These are phyloP conservation scores for Pseudonitzschia pungens DNA, from an alignment of 108 stramenopile species.

Conservation along the genomic window DNA sequence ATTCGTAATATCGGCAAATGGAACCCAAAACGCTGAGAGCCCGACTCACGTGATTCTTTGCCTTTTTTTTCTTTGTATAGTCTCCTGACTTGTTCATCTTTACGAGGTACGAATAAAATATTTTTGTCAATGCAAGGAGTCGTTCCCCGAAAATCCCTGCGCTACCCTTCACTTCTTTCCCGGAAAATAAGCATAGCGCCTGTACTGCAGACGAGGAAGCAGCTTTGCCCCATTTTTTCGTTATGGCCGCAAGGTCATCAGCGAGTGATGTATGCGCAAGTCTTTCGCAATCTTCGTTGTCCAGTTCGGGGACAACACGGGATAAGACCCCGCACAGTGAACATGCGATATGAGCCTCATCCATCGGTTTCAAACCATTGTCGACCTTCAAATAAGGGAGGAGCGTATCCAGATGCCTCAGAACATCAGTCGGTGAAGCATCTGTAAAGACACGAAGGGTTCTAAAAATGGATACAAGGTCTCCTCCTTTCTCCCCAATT, in stretches of 20 bases:
- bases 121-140: conserved; percentile 55
- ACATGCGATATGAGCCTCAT: conserved; percentile 68
- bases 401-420: conserved; percentile 81
- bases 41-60: conserved; percentile 50
- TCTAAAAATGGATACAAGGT: conserved; percentile 78
- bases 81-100: conserved; percentile 56
- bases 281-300: conserved; percentile 40
- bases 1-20: conserved; percentile 56
- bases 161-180: conserved; percentile 52
- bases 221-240: conserved; percentile 62
- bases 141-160: conserved; percentile 43
- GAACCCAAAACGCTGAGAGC: conserved; percentile 74
- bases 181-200: conserved; percentile 40
- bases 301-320: conserved; percentile 43
- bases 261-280: conserved; percentile 53
- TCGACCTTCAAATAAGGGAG: conserved; percentile 93
- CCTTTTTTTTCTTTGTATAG: conserved; percentile 35
- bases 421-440: conserved; percentile 66
- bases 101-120: conserved; percentile 73
- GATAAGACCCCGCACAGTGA: conserved; percentile 65
- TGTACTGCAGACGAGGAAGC: conserved; percentile 66
- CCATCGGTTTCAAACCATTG: conserved; percentile 59
- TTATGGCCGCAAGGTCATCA: conserved; percentile 65
- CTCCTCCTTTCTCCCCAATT: conserved; percentile 46
- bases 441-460: conserved; percentile 82